These are phyloP conservation scores for Colletotrichum sublineola DNA, from an alignment of 2,329 filamentous ascomycete genomes.

Conservation along the genomic window DNA sequence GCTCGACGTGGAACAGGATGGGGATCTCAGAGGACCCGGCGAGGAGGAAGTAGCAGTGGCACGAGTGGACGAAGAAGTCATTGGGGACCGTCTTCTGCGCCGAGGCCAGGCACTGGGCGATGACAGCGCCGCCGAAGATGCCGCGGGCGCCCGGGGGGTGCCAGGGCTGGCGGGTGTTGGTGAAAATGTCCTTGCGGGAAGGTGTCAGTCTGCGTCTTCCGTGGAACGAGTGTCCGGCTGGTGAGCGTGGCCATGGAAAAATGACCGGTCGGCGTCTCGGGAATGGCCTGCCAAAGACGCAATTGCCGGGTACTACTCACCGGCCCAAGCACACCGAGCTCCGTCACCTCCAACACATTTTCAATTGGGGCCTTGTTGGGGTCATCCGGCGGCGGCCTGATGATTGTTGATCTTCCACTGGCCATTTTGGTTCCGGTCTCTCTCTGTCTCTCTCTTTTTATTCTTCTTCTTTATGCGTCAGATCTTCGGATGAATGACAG, in stretches of 20 bases:
- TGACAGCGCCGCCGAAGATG: constrained; percentile 93
- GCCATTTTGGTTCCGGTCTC: constrained; percentile 19
- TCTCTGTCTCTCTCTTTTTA: too few relatives aligned
- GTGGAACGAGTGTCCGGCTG: background rate
- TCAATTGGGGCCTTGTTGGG: constrained; percentile 84
- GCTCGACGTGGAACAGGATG: constrained; percentile 94
- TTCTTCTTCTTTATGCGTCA: too few relatives aligned
- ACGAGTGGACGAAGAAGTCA: constrained; percentile 89
- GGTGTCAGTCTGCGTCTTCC: background rate
- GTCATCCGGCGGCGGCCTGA: constrained; percentile 81
- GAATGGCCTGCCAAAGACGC: background rate
- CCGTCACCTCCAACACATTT: constrained; percentile 88
- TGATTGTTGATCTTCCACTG: constrained; percentile 66
- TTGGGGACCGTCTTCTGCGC: constrained; percentile 88
- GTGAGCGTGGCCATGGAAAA: too few relatives aligned
- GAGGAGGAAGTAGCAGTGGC: constrained; percentile 99
- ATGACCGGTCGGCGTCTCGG: background rate
- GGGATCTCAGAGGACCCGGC: constrained; percentile 88
- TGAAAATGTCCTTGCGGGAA: constrained; percentile 85
- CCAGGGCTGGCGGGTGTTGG: constrained; percentile 92
- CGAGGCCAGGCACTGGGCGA: constrained; percentile 90
- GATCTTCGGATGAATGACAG: background rate
- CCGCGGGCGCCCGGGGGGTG: constrained; percentile 92
- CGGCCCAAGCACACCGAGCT: constrained; percentile 80
- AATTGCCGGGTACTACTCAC: constrained; percentile 60